Evolutionary conservation across 345 rosid species (phyloP), one percentile per base, ranked within the genome.

Genomic region (Acer negundo): DNA sequence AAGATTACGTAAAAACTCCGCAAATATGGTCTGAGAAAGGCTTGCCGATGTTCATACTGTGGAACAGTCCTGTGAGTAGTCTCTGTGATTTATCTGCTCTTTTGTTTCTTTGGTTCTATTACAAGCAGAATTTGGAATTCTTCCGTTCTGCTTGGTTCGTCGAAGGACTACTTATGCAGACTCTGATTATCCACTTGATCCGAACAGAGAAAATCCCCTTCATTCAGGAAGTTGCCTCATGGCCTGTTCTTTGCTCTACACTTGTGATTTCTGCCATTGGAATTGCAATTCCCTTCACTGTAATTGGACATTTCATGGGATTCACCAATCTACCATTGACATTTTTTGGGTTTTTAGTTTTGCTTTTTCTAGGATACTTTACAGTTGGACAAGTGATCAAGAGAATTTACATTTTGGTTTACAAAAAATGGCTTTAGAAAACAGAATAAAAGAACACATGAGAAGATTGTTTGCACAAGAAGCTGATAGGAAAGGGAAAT

Each of bases 161-260:
- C 0, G 93, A 90, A 85, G 93, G 93, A 67, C 87, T 91, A 63
- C 88, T 87, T 11, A 88, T 89, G 93, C 92, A 90, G 82, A 86
- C 90, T 9, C 69, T 91, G 70, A 87, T 91, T 62, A 87, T 78
- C 82, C 92, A 91, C 83, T 80, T 91, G 79, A 87, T 91, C 80
- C 78, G 92, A 40, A 88, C 93, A 0, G 93, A 87, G 85, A 90
- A 90, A 72, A 84, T 85, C 53, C 91, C 96, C 28, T 88, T 90
- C 79, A 63, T 88, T 67, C 89, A 88, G 82, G 92, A 85, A 69
- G 77, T 79, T 51, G 93, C 93, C 12, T 86, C 93, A 5, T 87
- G 91, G 93, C 91, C 88, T 1, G 91, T 91, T 35, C 65, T 91
- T 64, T 74, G 80, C 51, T 86, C 92, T 4, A 90, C 96, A 1